Evolutionary conservation across 306 rosid species (phyloP).

Genomic region (Ormosia emarginata): DNA sequence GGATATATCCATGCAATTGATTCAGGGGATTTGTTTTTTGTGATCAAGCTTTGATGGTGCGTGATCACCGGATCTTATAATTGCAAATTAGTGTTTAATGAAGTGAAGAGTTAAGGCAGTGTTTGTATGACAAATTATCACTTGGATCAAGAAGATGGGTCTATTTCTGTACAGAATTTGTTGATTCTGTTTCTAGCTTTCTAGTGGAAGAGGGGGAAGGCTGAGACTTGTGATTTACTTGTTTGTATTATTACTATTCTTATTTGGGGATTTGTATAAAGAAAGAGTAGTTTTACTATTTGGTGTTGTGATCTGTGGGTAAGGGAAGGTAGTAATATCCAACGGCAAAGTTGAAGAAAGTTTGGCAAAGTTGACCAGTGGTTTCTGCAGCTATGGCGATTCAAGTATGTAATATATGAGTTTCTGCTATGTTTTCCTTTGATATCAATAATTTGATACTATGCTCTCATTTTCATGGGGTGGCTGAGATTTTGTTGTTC

Average conservation of each 20-base stretch:
- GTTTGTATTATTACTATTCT: neutral
- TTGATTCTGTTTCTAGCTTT: neutral
- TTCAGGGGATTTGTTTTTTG: neutral
- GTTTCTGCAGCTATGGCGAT: conserved; percentile 38
- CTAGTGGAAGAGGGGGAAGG: neutral
- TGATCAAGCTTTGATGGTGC: neutral
- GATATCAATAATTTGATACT: neutral
- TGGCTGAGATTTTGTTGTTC: neutral
- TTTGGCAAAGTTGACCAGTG: neutral
- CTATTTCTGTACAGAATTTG: neutral
- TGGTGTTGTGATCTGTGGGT: conserved; percentile 9
- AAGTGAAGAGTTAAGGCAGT: neutral
- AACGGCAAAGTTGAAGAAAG: neutral
- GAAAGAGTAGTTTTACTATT: neutral
- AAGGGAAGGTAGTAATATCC: neutral
- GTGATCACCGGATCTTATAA: conserved; percentile 26
- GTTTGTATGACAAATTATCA: neutral
- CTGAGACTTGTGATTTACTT: neutral
- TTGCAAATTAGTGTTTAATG: neutral
- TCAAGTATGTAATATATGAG: conserved; percentile 33
- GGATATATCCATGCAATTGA: neutral
- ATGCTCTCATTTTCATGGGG: neutral
- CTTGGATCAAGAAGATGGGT: conserved; percentile 7
- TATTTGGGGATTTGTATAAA: neutral
- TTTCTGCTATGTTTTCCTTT: conserved; percentile 16